Evolutionary conservation across 2,329 filamentous ascomycete genomes (phyloP), one percentile per base, ranked within the genome.

Genomic region (Cladophialophora carrionii): DNA sequence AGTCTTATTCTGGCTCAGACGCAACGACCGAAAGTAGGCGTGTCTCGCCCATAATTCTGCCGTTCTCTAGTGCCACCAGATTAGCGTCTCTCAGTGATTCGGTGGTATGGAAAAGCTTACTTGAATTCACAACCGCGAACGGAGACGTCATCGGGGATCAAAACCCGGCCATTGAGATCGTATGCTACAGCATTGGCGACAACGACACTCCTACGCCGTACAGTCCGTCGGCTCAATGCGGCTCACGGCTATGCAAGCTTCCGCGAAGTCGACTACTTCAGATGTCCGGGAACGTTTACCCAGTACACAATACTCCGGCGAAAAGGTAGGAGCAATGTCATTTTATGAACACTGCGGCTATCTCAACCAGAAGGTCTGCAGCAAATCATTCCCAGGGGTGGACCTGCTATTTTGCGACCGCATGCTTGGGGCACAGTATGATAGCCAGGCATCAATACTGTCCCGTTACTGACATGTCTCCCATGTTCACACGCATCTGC

Each of bases 401-500:
- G 17, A 5, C 37, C 37, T n/a, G 17, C 7, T n/a, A 7, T 43
- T 14, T 8, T 2, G 2, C 4, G 37, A n/a, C 12, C 4, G 14
- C 17, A 17, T 41, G 17, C 17, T 41, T 4, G 1, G 14, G 34
- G 4, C 34, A 41, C 4, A 17, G 34, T 41, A 41, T 17, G 14
- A 17, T 12, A 37, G 34, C 34, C 34, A 4, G 17, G 17, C 34
- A 37, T 14, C 37, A 41, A 41, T 14, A 17, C n/a, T 17, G n/a
- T n/a, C 14, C n/a, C 3, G 4, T n/a, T 20, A 43, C 17, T 2
- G 37, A 43, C 37, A 29, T n/a, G 37, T 43, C 37, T n/a, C 10
- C 10, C 17, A 22, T 22, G 34, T 17, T 53, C 52, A 68, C 24
- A 68, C 63, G 37, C 63, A 66, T 63, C 68, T 61, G 24, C 70